Base-by-base conservation (phyloP, 106 monocot species). In the Dendrobium catenatum region DNA sequence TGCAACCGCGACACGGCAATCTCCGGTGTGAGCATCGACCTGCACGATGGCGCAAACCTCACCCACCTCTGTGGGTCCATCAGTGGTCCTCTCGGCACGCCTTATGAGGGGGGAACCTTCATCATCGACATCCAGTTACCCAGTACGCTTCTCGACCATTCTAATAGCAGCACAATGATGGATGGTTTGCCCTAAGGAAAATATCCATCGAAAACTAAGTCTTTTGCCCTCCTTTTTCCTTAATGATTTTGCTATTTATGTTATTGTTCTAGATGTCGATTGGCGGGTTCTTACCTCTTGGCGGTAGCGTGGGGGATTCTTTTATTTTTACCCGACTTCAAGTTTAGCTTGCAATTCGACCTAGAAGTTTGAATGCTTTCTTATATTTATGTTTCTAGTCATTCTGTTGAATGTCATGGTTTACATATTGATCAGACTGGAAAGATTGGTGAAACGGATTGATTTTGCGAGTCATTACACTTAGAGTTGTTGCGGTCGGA, bases 21-120 rank as follows among this genome's bases (percentile, higher is more conserved):
- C 76, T 94, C 97, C 76, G 97, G 97, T 47, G 90, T 97, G 29
- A 88, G 84, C 84, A 86, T 94, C 56, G 77, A 82, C 54, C 86
- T 90, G 40, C 76, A 77, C 24, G 88, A 80, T 19, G 91, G 86
- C 33, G 68, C 66, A 80, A 85, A 82, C 80, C 86, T 97, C 70
- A 83, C 86, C 24, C 97, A 94, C 77, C 94, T 97, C 84, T 27
- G 77, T 68, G 97, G 97, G 29, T 91, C 92, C 81, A 97, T 97
- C 81, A 19, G 86, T 55, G 97, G 97, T 3, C 97, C 97, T 79
- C 75, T 91, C 29, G 88, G 84, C 44, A 92, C 94, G 5, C 94
- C 97, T 20, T 97, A 97, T 76, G 97, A 97, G 87, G 97, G 97
- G 51, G 97, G 97, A 24, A 88, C 84, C 80, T 97, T 97, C 88